Evolutionary conservation across 129 eudicot species (phyloP).

Genomic region (Arctium lappa): DNA sequence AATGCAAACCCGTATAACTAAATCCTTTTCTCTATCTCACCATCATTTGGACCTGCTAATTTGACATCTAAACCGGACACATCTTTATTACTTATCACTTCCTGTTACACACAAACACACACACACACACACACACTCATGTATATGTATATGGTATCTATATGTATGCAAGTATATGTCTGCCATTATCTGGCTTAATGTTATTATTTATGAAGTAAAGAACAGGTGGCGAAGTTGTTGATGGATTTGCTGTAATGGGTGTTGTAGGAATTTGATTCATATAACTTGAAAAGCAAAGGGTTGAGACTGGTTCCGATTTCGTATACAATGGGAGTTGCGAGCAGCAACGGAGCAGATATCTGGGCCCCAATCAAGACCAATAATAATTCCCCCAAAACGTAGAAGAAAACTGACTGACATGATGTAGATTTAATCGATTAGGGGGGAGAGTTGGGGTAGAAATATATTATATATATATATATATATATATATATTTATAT

Average conservation of each 20-base stretch:
- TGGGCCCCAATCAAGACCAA: conserved; percentile 91
- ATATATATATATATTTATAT: conserved; percentile 3
- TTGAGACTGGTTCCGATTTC: conserved; percentile 72
- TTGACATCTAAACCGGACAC: neutral
- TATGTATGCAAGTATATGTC: too few relatives aligned
- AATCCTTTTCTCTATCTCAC: too few relatives aligned
- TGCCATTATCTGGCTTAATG: neutral
- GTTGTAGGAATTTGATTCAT: conserved; percentile 45
- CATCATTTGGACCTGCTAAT: neutral
- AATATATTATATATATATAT: neutral
- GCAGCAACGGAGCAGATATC: conserved; percentile 93
- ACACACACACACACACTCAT: too few relatives aligned
- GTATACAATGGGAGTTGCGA: conserved; percentile 54
- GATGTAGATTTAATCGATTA: conserved; percentile 18
- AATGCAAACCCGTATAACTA: neutral
- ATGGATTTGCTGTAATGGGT: neutral
- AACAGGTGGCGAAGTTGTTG: neutral
- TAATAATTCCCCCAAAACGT: conserved; percentile 27
- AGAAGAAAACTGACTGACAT: conserved; percentile 16
- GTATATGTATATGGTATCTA: too few relatives aligned
- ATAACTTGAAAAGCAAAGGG: conserved; percentile 69
- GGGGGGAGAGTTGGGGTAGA: conserved; percentile 24
- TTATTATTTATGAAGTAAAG: neutral
- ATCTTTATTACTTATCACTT: neutral
- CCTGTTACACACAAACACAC: neutral